Percentiles rank a stretch among this genome's conserved stretches.
phyloP scores from a whole-genome alignment of 2,329 filamentous ascomycete species.

The Alternaria triticina region DNA sequence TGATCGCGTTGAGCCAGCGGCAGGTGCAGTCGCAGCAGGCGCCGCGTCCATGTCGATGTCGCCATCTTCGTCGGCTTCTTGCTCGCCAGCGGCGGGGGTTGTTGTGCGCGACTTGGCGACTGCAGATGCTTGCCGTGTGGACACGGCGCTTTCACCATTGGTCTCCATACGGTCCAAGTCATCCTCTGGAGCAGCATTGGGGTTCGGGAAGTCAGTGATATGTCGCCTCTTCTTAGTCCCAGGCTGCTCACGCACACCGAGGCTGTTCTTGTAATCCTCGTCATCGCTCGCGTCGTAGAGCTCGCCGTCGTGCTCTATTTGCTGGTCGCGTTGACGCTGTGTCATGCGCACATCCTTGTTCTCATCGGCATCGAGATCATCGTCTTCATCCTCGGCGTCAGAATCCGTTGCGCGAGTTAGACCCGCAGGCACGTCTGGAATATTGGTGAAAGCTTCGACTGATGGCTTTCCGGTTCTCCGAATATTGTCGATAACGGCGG shows the following conservation, averaged over 20 bases:
- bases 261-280: conserved; percentile 76
- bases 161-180: conserved; percentile 31
- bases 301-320: conserved; percentile 77
- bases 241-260: conserved; percentile 70
- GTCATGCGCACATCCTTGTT: conserved; percentile 85
- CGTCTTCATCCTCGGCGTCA: conserved; percentile 68
- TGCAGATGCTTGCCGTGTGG: conserved; percentile 36
- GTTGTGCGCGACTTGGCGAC: conserved; percentile 32
- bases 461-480: conserved; percentile 68
- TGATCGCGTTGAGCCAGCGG: conserved; percentile 23
- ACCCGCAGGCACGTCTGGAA: conserved; percentile 59
- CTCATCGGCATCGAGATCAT: conserved; percentile 79
- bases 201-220: conserved; percentile 67
- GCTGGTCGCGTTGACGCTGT: conserved; percentile 81
- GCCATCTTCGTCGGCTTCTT: conserved; percentile 41
- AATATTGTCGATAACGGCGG: conserved; percentile 70
- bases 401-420: conserved; percentile 66
- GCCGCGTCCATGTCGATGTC: conserved; percentile 47
- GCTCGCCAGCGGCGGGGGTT: conserved; percentile 35
- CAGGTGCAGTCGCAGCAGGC: conserved; percentile 18
- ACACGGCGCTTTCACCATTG: conserved; percentile 42
- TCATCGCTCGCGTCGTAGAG: conserved; percentile 79
- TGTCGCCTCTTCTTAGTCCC: conserved; percentile 59
- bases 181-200: conserved; percentile 51
- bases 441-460: conserved; percentile 55